A percentile compares a stretch with the other conserved stretches of the same genome.
These are phyloP conservation scores for Coniophora puteana DNA, from an alignment of 1,284 basidiomycete species.

Conservation along the genomic window DNA sequence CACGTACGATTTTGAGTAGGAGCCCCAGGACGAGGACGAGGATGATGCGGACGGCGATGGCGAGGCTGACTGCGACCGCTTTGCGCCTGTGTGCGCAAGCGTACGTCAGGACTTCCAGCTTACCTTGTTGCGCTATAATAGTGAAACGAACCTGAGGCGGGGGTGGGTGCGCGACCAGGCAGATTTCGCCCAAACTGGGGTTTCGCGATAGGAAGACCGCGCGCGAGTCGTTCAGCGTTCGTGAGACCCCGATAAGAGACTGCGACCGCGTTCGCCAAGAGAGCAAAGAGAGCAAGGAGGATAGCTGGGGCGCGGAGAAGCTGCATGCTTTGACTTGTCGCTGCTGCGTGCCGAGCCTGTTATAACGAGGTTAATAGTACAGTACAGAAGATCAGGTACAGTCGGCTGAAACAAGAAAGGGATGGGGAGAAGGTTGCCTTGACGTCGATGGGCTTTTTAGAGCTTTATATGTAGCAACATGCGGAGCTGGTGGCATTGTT, in stretches of 20 bases:
- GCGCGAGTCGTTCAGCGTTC: slow-evolving; percentile 31
- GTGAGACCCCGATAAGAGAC: slow-evolving; percentile 4
- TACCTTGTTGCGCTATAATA: too few relatives aligned
- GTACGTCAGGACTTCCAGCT: neutral
- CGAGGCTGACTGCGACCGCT: neutral
- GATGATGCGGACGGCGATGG: neutral
- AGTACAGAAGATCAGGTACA: too few relatives aligned
- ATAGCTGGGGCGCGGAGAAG: neutral
- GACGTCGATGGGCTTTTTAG: too few relatives aligned
- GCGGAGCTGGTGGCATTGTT: too few relatives aligned
- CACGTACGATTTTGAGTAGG: too few relatives aligned
- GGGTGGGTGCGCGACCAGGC: slow-evolving; percentile 22
- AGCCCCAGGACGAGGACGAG: too few relatives aligned
- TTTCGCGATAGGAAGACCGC: slow-evolving; percentile 33
- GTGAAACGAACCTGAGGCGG: slow-evolving; percentile 4
- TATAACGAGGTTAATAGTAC: too few relatives aligned
- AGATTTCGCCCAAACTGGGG: slow-evolving; percentile 27
- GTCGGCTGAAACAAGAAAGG: too few relatives aligned
- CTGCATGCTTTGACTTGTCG: neutral
- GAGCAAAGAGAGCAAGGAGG: slow-evolving; percentile 6
- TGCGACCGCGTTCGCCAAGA: neutral
- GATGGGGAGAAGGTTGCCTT: too few relatives aligned
- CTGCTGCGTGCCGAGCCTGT: slow-evolving; percentile 1
- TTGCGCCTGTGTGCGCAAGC: too few relatives aligned
- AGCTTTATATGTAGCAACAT: too few relatives aligned